Evolutionary conservation across 164 flowering plant species (phyloP).

Genomic region (Nelumbo lutea): DNA sequence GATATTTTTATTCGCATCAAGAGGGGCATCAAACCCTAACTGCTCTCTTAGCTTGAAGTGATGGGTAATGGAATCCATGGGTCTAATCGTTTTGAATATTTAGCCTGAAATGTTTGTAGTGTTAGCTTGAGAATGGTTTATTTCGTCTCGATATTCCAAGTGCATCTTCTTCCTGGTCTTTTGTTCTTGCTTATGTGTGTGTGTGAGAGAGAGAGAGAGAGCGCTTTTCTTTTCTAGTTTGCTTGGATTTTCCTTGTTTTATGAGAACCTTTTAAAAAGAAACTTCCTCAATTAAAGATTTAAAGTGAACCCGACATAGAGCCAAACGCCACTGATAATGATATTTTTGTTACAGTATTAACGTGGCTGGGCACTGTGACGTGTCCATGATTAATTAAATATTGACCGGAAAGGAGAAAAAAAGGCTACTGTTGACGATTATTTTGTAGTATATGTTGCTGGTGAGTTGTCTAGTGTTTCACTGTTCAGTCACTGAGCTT

Average conservation of each 20-base stretch:
- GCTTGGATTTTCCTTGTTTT: neutral
- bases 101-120: too few relatives aligned
- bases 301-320: neutral
- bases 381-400: too few relatives aligned
- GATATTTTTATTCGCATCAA: neutral
- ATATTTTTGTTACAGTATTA: neutral
- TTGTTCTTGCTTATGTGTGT: neutral
- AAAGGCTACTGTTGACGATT: too few relatives aligned
- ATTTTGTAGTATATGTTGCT: too few relatives aligned
- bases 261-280: neutral
- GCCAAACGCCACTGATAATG: neutral
- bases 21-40: constrained; percentile 4
- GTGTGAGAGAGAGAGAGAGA: neutral
- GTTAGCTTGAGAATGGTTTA: neutral
- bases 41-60: constrained; percentile 13
- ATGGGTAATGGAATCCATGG: constrained; percentile 12
- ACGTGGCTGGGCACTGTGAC: too few relatives aligned
- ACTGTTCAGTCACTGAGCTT: too few relatives aligned
- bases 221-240: neutral
- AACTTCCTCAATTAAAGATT: neutral
- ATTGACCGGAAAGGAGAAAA: too few relatives aligned
- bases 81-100: neutral
- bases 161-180: neutral
- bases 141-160: neutral
- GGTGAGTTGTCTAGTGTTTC: too few relatives aligned